Conservation (phyloP, 2,329 filamentous ascomycete genomes). For the Bipolaris zeicola region DNA sequence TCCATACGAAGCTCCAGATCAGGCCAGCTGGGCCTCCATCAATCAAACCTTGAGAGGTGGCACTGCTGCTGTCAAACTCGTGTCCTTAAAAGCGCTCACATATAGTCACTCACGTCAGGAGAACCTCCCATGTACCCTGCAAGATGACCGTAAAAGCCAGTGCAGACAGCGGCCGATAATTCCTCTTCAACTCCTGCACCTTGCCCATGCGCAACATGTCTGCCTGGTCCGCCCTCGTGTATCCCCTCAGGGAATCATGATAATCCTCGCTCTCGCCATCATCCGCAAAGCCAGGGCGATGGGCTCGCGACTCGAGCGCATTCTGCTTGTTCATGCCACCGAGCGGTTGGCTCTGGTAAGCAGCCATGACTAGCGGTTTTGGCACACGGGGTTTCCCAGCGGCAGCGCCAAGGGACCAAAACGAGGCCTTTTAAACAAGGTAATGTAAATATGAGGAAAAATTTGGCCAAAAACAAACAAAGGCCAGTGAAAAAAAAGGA, state of each 20-base stretch:
- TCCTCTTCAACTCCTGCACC: conserved; percentile 41
- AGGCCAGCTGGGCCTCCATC: conserved; percentile 42
- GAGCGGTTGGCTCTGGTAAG: conserved; percentile 22
- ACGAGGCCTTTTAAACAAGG: not conserved
- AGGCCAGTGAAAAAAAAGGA: not conserved
- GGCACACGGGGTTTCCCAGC: not conserved
- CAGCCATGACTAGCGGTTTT: conserved; percentile 21
- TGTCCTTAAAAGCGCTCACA: too few species aligned
- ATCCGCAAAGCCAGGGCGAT: conserved; percentile 16
- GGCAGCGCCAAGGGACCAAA: conserved; percentile 18
- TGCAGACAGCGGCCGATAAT: conserved; percentile 41
- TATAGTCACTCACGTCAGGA: conserved; percentile 33
- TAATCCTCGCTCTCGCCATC: conserved; percentile 35
- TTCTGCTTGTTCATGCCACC: conserved; percentile 15
- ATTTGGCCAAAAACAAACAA: not conserved
- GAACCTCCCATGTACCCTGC: conserved; percentile 43
- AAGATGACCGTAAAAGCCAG: conserved; percentile 43
- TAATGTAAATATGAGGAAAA: too few species aligned
- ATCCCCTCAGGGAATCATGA: conserved; percentile 33
- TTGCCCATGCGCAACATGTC: conserved; percentile 46
- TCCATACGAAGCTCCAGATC: conserved; percentile 46
- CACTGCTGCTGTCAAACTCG: conserved; percentile 20
- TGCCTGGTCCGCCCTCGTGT: conserved; percentile 35
- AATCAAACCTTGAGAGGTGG: conserved; percentile 37
- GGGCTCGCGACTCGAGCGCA: conserved; percentile 8